Conservation (phyloP, 257 asterid genomes). For the Nicotiana attenuata region DNA sequence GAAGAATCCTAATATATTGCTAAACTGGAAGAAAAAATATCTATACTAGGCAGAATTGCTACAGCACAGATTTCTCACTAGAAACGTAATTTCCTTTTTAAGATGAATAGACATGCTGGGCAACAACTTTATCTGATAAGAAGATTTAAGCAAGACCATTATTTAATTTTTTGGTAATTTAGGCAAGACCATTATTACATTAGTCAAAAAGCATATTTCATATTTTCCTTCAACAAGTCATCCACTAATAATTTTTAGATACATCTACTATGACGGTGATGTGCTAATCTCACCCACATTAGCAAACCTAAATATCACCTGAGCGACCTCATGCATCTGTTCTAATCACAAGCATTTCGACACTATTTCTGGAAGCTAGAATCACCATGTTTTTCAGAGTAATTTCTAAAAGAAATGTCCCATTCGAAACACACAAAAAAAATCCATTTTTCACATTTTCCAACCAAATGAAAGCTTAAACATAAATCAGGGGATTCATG, state of each 20-base stretch:
- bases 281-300: background rate
- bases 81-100: background rate
- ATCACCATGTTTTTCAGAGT: background rate
- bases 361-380: background rate
- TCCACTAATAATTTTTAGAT: background rate
- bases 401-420: slow-evolving; percentile 2
- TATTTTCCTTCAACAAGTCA: background rate
- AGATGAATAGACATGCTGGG: background rate
- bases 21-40: background rate
- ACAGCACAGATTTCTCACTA: background rate
- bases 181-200: background rate
- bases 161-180: background rate
- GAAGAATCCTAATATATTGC: background rate
- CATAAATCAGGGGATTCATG: background rate
- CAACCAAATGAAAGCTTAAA: background rate
- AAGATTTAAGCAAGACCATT: background rate
- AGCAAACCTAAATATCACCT: background rate
- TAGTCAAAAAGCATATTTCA: background rate
- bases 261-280: background rate
- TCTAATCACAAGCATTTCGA: background rate
- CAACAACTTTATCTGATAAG: background rate
- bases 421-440: background rate
- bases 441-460: background rate
- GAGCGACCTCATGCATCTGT: background rate
- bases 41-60: background rate